phyloP scores from a whole-genome alignment of 2,329 filamentous ascomycete genomes.

The Colletotrichum navitas region DNA sequence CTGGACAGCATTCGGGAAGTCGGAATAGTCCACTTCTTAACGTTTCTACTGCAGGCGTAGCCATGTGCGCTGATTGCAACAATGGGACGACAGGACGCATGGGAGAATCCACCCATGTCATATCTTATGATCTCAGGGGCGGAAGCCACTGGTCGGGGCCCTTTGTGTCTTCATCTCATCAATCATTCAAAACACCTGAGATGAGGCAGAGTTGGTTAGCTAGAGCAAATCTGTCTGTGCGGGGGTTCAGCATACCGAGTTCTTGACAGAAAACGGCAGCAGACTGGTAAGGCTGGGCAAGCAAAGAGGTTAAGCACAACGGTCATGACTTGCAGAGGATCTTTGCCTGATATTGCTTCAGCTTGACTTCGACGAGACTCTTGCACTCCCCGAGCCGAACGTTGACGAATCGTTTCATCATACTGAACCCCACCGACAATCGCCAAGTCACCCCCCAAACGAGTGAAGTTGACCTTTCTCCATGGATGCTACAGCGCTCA shows the following conservation, averaged over 20 bases:
- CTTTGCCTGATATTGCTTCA: slow-evolving; percentile 2
- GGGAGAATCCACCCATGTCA: not conserved
- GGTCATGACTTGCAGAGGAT: not conserved
- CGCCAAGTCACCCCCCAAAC: not conserved
- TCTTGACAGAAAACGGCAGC: not conserved
- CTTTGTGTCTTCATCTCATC: slow-evolving; percentile 6
- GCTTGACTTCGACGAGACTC: not conserved
- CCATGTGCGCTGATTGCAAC: not conserved
- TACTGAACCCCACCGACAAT: not conserved
- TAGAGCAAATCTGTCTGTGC: slow-evolving; percentile 23
- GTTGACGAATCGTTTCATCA: not conserved
- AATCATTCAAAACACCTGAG: slow-evolving; percentile 19
- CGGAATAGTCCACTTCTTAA: not conserved
- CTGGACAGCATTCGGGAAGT: not conserved
- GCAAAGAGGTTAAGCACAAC: not conserved
- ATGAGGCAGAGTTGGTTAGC: not conserved
- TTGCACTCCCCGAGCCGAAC: slow-evolving; percentile 15
- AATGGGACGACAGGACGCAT: not conserved
- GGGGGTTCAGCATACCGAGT: slow-evolving; percentile 3
- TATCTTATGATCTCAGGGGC: slow-evolving; percentile 2
- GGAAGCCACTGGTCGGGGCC: not conserved
- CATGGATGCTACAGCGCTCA: not conserved
- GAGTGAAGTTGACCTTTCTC: not conserved
- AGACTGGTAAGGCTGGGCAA: slow-evolving; percentile 21
- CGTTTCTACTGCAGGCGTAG: slow-evolving; percentile 1